Conservation (phyloP, 768 basidiomycete species). For the Kwoniella dejecticola region DNA sequence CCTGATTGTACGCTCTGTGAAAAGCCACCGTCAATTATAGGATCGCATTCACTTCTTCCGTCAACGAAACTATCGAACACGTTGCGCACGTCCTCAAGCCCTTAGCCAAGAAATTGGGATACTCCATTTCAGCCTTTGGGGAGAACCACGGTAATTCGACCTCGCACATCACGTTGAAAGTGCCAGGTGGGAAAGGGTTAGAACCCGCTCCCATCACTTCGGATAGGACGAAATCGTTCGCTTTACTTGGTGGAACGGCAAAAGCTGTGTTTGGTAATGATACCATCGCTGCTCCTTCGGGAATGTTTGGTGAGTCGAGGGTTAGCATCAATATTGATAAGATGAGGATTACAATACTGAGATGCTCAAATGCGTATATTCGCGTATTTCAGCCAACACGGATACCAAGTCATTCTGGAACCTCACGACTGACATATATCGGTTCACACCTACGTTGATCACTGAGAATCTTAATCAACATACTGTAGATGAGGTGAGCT, state of each 20-base stretch:
- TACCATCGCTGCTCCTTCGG: slow-evolving; percentile 52
- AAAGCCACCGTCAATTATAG: slow-evolving; percentile 54
- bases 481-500: slow-evolving; percentile 56
- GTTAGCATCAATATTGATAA: not conserved
- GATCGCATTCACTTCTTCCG: slow-evolving; percentile 55
- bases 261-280: slow-evolving; percentile 52
- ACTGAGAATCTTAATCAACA: slow-evolving; percentile 50
- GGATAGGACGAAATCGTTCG: slow-evolving; percentile 35
- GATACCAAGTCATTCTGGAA: slow-evolving; percentile 54
- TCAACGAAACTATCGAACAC: slow-evolving; percentile 48
- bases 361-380: no score
- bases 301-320: slow-evolving; percentile 51
- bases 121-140: slow-evolving; percentile 46
- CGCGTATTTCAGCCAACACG: slow-evolving; percentile 49
- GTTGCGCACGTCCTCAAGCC: slow-evolving; percentile 41
- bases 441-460: slow-evolving; percentile 54
- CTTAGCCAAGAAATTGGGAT: slow-evolving; percentile 42
- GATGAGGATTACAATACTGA: not conserved
- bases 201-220: slow-evolving; percentile 52
- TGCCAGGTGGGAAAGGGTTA: slow-evolving; percentile 23
- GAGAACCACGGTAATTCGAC: slow-evolving; percentile 21
- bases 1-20: slow-evolving; percentile 5
- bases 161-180: slow-evolving; percentile 43
- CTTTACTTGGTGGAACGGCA: slow-evolving; percentile 52
- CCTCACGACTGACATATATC: slow-evolving; percentile 53